Evolutionary conservation across 495 filamentous ascomycete genomes (phyloP).

Genomic region (Talaromyces stipitatus): DNA sequence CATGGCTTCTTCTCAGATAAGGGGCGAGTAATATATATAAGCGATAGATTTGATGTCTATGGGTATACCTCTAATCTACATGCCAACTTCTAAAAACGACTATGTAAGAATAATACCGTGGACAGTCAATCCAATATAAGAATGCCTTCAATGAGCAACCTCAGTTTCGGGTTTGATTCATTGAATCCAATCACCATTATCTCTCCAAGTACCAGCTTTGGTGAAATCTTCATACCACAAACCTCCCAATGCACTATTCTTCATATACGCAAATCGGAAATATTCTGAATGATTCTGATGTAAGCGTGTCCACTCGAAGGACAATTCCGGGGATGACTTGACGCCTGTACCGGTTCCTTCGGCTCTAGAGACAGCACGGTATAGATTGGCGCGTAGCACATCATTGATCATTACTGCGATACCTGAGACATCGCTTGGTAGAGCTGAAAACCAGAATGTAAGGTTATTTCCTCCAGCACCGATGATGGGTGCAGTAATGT

Average conservation of each 20-base stretch:
- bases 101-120: neutral
- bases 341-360: constrained; percentile 16
- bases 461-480: constrained; percentile 27
- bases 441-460: constrained; percentile 36
- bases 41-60: no score
- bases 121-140: no score
- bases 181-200: constrained; percentile 50
- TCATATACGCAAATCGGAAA: constrained; percentile 74
- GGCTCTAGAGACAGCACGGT: constrained; percentile 25
- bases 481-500: constrained; percentile 26
- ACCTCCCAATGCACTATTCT: constrained; percentile 39
- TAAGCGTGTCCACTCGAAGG: constrained; percentile 38
- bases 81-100: neutral
- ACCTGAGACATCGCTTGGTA: constrained; percentile 39
- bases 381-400: constrained; percentile 37
- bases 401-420: constrained; percentile 53
- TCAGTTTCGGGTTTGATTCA: neutral
- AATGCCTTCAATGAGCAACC: neutral
- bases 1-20: neutral
- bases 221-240: constrained; percentile 68
- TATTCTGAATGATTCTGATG: constrained; percentile 53
- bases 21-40: no score
- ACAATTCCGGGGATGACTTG: constrained; percentile 22
- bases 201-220: constrained; percentile 60
- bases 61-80: neutral